Evolutionary conservation across 2,329 filamentous ascomycete genomes (phyloP), one percentile per base, ranked within the genome.

Genomic region (Seiridium cupressi): DNA sequence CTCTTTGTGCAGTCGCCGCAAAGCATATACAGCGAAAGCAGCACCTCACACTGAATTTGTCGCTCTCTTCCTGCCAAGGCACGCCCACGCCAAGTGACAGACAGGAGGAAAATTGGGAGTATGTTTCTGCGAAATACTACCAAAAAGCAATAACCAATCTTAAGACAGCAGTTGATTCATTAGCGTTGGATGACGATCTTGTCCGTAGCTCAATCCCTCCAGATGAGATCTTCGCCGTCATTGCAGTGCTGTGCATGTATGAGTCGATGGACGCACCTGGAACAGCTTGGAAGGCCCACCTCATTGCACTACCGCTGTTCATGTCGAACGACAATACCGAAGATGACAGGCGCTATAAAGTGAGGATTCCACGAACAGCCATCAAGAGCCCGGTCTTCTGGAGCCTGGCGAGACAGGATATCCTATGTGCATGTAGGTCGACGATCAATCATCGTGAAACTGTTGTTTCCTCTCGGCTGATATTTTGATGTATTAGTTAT

Each of bases 401-500:
- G 86, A 88, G 88, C 64, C 86, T 89, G 69, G 86, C 86, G 13
- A 77, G 86, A 32, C 86, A 89, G 65, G 86, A 89, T 64, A 86
- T 88, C 74, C 74, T 89, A 36, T 82, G 84, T 66, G 86, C 86
- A 57, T 88, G 83, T 81, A 70, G 74, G 78, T 74, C 8, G 5
- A 10, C 64, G 76, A 80, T 84, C 65, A 85, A 10, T 4, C 5
- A 5, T 34, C 5, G 18, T 5, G 5, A 8, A 42, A 42, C 5
- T 31, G 7, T 26, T 5, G 10, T 46, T 13, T 4, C 11, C 7
- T 46, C 11, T 26, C 18, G 32, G 26, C 47, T 49, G 11, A 26
- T 26, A 32, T 26, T 26, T 26, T 49, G 13, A 6, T 13, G 10
- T 13, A 18, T n/a, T 4, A 49, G 47, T 13, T 10, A 49, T 49